These are phyloP conservation scores for Wallacemonas sp. DNA, from an alignment of 208 protist genomes.

Conservation along the genomic window DNA sequence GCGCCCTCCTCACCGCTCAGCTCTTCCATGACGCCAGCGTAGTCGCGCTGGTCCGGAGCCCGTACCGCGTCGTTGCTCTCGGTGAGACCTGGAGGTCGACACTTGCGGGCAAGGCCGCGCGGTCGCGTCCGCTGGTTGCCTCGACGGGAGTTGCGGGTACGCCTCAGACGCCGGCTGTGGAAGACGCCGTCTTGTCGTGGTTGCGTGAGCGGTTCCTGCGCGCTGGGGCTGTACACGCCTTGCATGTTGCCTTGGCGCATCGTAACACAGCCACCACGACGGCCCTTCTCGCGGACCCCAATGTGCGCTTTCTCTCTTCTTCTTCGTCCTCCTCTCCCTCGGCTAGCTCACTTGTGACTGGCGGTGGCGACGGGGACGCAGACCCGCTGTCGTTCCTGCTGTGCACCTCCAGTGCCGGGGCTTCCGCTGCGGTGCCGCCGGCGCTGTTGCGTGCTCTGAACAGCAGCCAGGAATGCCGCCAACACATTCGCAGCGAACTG, in stretches of 20 bases:
- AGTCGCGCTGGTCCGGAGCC: neutral
- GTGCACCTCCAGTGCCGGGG: neutral
- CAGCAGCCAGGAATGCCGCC: constrained; percentile 10
- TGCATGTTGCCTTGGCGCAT: constrained; percentile 29
- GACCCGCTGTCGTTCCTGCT: constrained; percentile 17
- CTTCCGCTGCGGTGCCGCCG: neutral
- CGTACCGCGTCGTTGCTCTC: neutral
- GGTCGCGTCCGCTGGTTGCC: no score
- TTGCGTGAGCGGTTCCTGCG: neutral
- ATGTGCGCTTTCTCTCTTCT: constrained; percentile 14
- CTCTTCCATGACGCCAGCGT: constrained; percentile 17
- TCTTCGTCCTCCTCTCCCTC: no score
- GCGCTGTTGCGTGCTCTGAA: constrained; percentile 18
- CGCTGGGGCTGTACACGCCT: constrained; percentile 17
- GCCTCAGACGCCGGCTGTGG: no score
- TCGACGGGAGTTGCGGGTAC: no score
- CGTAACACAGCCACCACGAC: constrained; percentile 6
- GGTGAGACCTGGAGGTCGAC: neutral
- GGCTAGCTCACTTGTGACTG: no score
- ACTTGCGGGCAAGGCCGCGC: no score
- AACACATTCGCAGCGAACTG: constrained; percentile 17
- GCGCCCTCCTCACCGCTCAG: constrained; percentile 40
- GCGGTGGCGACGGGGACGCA: no score
- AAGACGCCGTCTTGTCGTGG: neutral
- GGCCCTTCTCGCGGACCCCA: constrained; percentile 7